Conservation (phyloP, 176 grass and related monocot species). For the Oryza officinalis region DNA sequence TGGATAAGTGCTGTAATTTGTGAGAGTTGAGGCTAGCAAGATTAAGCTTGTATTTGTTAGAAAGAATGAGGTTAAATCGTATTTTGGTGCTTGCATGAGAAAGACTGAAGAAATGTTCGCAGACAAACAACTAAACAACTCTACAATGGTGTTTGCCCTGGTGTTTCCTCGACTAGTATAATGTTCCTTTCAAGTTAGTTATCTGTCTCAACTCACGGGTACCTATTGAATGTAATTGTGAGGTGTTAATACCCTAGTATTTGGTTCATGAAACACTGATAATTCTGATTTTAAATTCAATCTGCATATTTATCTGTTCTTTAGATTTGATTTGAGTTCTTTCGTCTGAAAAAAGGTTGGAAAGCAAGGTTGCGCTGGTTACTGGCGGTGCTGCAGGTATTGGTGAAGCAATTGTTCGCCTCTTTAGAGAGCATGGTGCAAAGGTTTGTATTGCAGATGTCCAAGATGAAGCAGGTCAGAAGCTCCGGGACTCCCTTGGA, state of each 20-base stretch:
- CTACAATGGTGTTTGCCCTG: not conserved
- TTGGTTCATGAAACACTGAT: not conserved
- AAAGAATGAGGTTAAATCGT: not conserved
- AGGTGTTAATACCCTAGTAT: not conserved
- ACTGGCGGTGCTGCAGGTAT: constrained; percentile 79
- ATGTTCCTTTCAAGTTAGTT: not conserved
- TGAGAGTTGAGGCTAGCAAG: not conserved
- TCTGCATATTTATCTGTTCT: not conserved
- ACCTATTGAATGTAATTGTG: not conserved
- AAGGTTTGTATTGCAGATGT: constrained; percentile 83
- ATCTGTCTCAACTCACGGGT: not conserved
- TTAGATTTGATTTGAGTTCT: not conserved
- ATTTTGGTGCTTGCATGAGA: not conserved
- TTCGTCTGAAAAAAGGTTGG: constrained; percentile 44
- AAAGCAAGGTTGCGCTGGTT: constrained; percentile 80
- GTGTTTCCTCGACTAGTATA: not conserved
- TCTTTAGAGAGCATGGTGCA: constrained; percentile 81
- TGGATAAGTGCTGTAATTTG: not conserved
- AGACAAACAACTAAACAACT: not conserved
- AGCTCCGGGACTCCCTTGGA: constrained; percentile 58
- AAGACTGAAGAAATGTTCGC: not conserved
- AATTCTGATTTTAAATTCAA: not conserved
- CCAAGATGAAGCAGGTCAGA: constrained; percentile 56
- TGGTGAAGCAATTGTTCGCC: constrained; percentile 72
- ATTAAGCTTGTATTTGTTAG: not conserved